A percentile compares a stretch with the other conserved stretches of the same genome.
phyloP scores from a whole-genome alignment of 2,329 filamentous ascomycete species.

The Dactylellina haptotyla region DNA sequence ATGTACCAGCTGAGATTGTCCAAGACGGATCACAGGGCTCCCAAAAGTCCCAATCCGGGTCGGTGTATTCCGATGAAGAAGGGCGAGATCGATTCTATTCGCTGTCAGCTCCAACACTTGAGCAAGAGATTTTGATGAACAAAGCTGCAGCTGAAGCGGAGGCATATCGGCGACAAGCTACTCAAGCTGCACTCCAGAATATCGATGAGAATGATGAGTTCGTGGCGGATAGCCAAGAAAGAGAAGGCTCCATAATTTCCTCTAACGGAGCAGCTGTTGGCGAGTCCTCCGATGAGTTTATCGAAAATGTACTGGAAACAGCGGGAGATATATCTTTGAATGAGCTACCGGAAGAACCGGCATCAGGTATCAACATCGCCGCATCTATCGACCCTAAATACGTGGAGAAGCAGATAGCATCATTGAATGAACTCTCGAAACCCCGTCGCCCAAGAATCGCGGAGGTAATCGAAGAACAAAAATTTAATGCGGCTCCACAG shows the following conservation, averaged over 20 bases:
- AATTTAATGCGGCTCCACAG: not conserved
- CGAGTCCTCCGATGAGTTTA: constrained; percentile 3
- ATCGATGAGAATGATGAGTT: constrained; percentile 3
- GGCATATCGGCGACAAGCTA: not conserved
- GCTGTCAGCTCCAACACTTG: not conserved
- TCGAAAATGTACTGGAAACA: constrained; percentile 5
- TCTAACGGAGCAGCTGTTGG: constrained; percentile 7
- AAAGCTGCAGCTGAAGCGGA: constrained; percentile 3
- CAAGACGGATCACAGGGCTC: constrained; percentile 1
- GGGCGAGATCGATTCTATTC: constrained; percentile 9
- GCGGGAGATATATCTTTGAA: constrained; percentile 12
- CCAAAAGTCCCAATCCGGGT: not conserved
- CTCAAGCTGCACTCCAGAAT: not conserved
- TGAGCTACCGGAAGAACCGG: constrained; percentile 3
- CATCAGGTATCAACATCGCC: not conserved
- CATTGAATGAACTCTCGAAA: constrained; percentile 4
- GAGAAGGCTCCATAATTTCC: constrained; percentile 4
- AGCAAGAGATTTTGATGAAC: not conserved
- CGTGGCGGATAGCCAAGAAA: constrained; percentile 6
- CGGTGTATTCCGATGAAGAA: constrained; percentile 5
- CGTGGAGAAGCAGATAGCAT: constrained; percentile 1
- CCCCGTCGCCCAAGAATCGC: not conserved
- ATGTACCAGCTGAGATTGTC: not conserved
- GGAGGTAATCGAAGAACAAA: not conserved
- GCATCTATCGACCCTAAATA: constrained; percentile 7